phyloP scores from a whole-genome alignment of 257 asterid species.

The Przewalskia tangutica region DNA sequence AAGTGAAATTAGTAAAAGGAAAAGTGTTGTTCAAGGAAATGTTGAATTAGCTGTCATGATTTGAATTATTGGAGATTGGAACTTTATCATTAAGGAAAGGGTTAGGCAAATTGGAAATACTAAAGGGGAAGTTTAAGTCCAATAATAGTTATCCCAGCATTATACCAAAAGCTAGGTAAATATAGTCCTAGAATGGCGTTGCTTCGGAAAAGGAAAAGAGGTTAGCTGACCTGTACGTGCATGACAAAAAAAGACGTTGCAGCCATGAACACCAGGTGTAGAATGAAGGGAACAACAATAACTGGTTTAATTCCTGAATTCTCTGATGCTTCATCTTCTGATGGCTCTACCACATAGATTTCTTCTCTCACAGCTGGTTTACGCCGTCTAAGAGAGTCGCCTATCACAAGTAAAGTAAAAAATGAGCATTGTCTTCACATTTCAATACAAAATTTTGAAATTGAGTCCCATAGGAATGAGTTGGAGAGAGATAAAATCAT shows the following conservation, averaged over 20 bases:
- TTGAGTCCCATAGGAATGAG: not conserved
- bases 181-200: not conserved
- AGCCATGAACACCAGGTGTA: conserved; percentile 76
- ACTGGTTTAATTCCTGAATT: conserved; percentile 30
- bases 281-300: conserved; percentile 56
- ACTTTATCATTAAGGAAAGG: not conserved
- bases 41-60: not conserved
- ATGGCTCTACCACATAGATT: conserved; percentile 13
- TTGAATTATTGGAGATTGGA: not conserved
- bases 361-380: conserved; percentile 28
- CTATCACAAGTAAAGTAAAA: not conserved
- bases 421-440: not conserved
- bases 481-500: not conserved
- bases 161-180: not conserved
- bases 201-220: not conserved
- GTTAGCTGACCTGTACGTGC: conserved; percentile 78
- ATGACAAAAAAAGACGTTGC: conserved; percentile 74
- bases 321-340: conserved; percentile 19
- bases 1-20: not conserved
- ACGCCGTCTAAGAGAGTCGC: conserved; percentile 30
- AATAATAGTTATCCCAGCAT: not conserved
- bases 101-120: not conserved
- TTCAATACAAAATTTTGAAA: not conserved
- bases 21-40: not conserved
- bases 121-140: not conserved